Conservation (phyloP, 2,329 filamentous ascomycete genomes). For the Fusarium oligoseptatum region DNA sequence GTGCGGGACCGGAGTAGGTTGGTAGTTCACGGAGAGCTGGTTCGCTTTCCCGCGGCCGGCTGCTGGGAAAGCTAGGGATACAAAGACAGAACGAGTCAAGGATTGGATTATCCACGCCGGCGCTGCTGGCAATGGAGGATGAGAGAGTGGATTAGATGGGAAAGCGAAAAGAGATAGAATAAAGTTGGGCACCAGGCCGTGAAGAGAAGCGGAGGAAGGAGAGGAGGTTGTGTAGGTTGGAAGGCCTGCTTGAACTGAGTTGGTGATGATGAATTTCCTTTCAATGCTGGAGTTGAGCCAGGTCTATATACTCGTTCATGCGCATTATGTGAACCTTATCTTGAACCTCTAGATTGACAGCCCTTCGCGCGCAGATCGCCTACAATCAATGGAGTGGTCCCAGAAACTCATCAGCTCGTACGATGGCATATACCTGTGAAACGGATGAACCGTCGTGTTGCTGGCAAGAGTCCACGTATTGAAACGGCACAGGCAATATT, state of each 20-base stretch:
- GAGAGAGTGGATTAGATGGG: slow-evolving; percentile 6
- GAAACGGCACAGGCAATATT: slow-evolving; percentile 16
- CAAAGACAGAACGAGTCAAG: slow-evolving; percentile 36
- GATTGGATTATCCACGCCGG: slow-evolving; percentile 39
- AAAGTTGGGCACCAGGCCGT: slow-evolving; percentile 13
- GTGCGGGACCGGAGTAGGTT: slow-evolving; percentile 30
- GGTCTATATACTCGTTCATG: slow-evolving; percentile 28
- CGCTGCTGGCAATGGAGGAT: slow-evolving; percentile 26
- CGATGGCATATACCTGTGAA: slow-evolving; percentile 32
- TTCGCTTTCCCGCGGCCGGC: slow-evolving; percentile 32
- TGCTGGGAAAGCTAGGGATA: slow-evolving; percentile 34
- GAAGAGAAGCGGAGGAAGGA: slow-evolving; percentile 11
- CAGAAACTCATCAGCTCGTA: slow-evolving; percentile 37
- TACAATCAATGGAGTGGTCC: slow-evolving; percentile 20
- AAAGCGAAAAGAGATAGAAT: slow-evolving; percentile 1
- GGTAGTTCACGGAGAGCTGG: slow-evolving; percentile 24
- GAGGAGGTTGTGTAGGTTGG: not conserved
- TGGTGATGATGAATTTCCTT: slow-evolving; percentile 12
- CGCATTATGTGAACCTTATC: not conserved
- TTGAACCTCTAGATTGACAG: not conserved
- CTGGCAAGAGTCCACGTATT: not conserved
- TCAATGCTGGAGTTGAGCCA: slow-evolving; percentile 3
- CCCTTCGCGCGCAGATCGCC: not conserved
- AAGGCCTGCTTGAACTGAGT: slow-evolving; percentile 27
- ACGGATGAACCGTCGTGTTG: slow-evolving; percentile 14